Base-by-base conservation (phyloP, 2,329 filamentous ascomycete species). In the Beauveria scarabaeidicola region DNA sequence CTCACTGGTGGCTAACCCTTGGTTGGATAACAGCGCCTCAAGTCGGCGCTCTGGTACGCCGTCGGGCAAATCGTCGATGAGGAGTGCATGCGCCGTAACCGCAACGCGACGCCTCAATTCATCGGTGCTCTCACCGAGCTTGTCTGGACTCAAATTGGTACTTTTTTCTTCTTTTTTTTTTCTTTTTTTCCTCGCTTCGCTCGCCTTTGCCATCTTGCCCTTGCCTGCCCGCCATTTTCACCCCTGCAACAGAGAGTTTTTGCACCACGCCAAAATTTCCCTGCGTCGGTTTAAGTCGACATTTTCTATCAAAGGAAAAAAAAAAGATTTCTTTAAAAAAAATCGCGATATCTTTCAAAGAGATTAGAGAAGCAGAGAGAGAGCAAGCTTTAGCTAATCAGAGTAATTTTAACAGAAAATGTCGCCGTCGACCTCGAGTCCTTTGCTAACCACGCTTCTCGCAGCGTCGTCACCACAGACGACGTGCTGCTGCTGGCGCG, bases 91-190 rank as follows among this genome's bases (percentile, higher is more conserved):
- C 66, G 67, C 17, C 70, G 73, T 58, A 74, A 89, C 69, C 82
- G 90, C 64, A 97, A 96, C 72, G 90, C 92, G 7, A 96, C 93
- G 27, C 90, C 90, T 1, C 91, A 96, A 69, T 96, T 95, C 72
- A 95, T 95, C 65, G 91, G 88, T 9, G 88, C 88, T 0, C 73
- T 95, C 69, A 94, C 90, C 1, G 91, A 96, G 72, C 83, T 96
- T 72, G 88, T 93, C 8, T 96, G 90, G 85, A 82, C 86, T 1
- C 91, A 96, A 66, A 88, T 96, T 55, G 89, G 91, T 93, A 59
- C 2, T 59, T 32, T 29, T 47, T 41, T 32, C 17, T 23, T 43
- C 40, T 29, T 52, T 6, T 25, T 10, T 32, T 25, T 19, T n/a
- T 27, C 38, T 44, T 50, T 17, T 40, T 13, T 19, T 36, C 46